phyloP scores from a whole-genome alignment of 2,329 filamentous ascomycete genomes.

The Nigrospora sphaerica region DNA sequence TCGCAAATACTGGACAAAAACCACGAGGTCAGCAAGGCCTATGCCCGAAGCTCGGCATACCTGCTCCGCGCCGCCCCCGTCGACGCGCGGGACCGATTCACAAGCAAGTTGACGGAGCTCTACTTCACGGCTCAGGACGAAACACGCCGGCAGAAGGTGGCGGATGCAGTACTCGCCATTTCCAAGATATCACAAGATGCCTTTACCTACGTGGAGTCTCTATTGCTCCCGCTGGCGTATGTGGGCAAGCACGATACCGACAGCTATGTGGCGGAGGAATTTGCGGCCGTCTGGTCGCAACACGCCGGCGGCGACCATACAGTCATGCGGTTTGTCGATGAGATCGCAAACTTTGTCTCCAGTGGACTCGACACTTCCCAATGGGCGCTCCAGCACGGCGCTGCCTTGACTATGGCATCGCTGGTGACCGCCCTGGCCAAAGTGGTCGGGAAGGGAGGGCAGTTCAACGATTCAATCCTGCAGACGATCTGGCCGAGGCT shows the following conservation, averaged over 20 bases:
- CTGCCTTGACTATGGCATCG: conserved; percentile 72
- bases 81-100: conserved; percentile 42
- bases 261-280: conserved; percentile 71
- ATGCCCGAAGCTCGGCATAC: conserved; percentile 82
- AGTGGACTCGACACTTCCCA: conserved; percentile 69
- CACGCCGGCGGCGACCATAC: conserved; percentile 81
- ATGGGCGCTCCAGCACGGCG: conserved; percentile 87
- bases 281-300: conserved; percentile 80
- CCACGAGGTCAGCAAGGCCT: conserved; percentile 85
- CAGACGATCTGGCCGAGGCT: conserved; percentile 72
- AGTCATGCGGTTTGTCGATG: conserved; percentile 74
- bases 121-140: conserved; percentile 83
- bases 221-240: conserved; percentile 80
- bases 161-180: conserved; percentile 75
- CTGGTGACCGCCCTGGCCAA: conserved; percentile 59
- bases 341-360: conserved; percentile 66
- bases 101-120: conserved; percentile 50
- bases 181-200: conserved; percentile 85
- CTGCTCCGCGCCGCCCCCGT: conserved; percentile 56
- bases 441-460: conserved; percentile 47
- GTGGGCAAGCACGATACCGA: conserved; percentile 81
- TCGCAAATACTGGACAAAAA: conserved; percentile 86
- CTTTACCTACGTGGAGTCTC: conserved; percentile 69
- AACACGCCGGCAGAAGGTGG: conserved; percentile 63
- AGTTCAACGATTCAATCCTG: conserved; percentile 54